Evolutionary conservation across 495 filamentous ascomycete species (phyloP), one percentile per base, ranked within the genome.

Genomic region (Poronia punctata): DNA sequence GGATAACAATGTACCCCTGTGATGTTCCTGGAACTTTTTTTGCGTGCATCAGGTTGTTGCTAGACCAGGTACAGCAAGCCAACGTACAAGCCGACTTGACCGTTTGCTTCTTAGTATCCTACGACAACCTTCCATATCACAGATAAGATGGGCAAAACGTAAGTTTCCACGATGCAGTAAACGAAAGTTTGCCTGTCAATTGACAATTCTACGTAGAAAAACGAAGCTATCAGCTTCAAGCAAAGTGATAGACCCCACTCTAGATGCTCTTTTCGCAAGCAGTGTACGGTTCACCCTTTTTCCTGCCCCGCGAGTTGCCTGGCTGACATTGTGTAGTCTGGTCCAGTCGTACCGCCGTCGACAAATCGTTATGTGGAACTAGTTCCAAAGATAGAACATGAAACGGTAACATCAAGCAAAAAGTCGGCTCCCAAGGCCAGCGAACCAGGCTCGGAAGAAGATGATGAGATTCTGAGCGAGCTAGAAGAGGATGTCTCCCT

Each of bases 221-320:
- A 40, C 46, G 17, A 36, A 34, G 21, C 34, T 72, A 28, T 32
- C 51, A 27, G 68, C 60, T 37, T 54, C 64, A 1, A 56, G 57
- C 32, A 70, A 70, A 52, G 67, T 74, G 46, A 70, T 93, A 48
- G 86, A 96, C 66, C 82, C 85, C 46, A 63, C 71, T 38, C 54
- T 96, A 48, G 79, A 83, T 46, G 82, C 84, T 34, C 72, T 96
- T 18, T 96, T 96, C 62, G 72, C 82, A 20, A 69, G 75, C 19
- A 90, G 85, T 67, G 88, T 92, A 69, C 62, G 83, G 75, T 27
- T 24, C 38, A 29, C n/a, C 5, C 21, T 18, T 18, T 23, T 0
- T 26, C 7, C 4, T 19, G 16, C 25, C 27, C 11, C 10, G 8
- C 11, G 4, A 27, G 33, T 27, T 47, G 18, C 24, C 11, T 3